Conservation (phyloP, 225 moss, liverwort and hornwort genomes). For the Marchantia paleacea region DNA sequence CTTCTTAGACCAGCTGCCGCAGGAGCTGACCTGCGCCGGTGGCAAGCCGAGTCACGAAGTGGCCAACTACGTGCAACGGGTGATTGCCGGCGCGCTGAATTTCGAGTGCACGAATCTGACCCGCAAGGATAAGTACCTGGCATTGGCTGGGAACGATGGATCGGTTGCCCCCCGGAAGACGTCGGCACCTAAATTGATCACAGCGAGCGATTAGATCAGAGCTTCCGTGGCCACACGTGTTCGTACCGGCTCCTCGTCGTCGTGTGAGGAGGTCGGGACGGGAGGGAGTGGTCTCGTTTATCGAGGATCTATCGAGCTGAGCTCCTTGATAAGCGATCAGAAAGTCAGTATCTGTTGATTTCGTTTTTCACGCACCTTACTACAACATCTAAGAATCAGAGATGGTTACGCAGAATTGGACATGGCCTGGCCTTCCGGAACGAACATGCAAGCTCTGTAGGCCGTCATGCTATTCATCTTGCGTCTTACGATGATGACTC, state of each 20-base stretch:
- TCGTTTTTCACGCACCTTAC: too few relatives aligned
- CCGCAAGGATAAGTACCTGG: slow-evolving; percentile 54
- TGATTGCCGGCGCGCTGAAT: slow-evolving; percentile 45
- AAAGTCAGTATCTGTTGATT: not conserved
- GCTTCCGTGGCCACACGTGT: not conserved
- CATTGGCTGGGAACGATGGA: slow-evolving; percentile 54
- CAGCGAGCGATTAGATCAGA: not conserved
- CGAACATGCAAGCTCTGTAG: not conserved
- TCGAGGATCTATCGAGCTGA: not conserved
- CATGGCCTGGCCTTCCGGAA: too few relatives aligned
- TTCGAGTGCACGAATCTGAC: slow-evolving; percentile 60
- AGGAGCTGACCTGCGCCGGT: slow-evolving; percentile 46
- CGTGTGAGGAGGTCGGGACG: too few relatives aligned
- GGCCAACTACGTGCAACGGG: slow-evolving; percentile 53
- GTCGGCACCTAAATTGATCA: not conserved
- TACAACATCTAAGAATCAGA: not conserved
- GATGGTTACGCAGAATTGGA: not conserved
- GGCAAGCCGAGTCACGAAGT: slow-evolving; percentile 44
- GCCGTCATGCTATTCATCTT: not conserved
- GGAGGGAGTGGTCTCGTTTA: too few relatives aligned
- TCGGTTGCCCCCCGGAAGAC: slow-evolving; percentile 28
- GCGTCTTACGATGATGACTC: not conserved
- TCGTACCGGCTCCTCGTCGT: not conserved
- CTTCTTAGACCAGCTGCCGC: slow-evolving; percentile 46
- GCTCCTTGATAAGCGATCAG: not conserved